Evolutionary conservation across 257 asterid species (phyloP).

Genomic region (Striga asiatica): DNA sequence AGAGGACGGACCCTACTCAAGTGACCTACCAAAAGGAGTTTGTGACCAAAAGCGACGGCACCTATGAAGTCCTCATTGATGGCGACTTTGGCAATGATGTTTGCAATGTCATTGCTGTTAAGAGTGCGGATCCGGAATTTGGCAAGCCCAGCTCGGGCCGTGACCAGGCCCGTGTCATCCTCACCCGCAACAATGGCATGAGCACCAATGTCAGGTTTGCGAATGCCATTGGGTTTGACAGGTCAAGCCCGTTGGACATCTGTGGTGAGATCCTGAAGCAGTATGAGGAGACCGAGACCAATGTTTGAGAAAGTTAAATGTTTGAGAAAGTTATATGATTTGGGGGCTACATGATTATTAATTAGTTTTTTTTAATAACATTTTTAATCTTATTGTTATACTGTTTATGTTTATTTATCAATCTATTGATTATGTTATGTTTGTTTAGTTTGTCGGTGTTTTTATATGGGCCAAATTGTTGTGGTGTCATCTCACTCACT

Average conservation of each 20-base stretch:
- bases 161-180: constrained; percentile 38
- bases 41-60: constrained; percentile 25
- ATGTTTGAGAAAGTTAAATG: constrained; percentile 23
- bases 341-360: too few relatives aligned
- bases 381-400: neutral
- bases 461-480: too few relatives aligned
- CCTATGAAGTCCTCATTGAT: constrained; percentile 16
- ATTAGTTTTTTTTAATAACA: neutral
- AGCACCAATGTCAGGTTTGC: constrained; percentile 26
- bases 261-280: constrained; percentile 34
- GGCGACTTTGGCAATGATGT: constrained; percentile 28
- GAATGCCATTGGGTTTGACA: constrained; percentile 38
- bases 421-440: too few relatives aligned
- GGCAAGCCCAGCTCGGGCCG: constrained; percentile 30
- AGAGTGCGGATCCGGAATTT: constrained; percentile 29
- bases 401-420: neutral
- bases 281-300: constrained; percentile 21
- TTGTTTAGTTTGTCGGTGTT: too few relatives aligned
- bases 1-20: constrained; percentile 9
- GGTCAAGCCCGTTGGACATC: constrained; percentile 19
- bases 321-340: too few relatives aligned
- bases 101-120: constrained; percentile 28
- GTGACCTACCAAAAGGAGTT: constrained; percentile 19
- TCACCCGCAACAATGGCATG: constrained; percentile 50
- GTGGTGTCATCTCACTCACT: too few relatives aligned